These are phyloP conservation scores for Dendrobium nobile DNA, from an alignment of 106 monocot species.

Conservation along the genomic window DNA sequence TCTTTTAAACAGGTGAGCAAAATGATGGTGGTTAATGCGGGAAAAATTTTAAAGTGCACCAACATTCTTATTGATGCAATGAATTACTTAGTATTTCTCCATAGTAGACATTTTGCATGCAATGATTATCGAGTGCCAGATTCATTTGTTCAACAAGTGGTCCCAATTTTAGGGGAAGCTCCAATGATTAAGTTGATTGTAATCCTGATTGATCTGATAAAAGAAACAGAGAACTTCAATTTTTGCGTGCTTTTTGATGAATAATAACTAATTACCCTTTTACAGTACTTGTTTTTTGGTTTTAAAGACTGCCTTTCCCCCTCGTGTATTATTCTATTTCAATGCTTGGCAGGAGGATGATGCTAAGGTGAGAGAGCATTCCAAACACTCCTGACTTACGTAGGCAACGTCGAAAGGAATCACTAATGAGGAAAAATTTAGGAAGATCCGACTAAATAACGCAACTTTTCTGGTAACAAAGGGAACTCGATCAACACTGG, in stretches of 20 bases:
- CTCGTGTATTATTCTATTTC: not conserved
- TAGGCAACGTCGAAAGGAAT: slow-evolving; percentile 69
- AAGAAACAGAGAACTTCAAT: not conserved
- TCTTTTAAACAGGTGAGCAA: no score
- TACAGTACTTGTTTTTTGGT: not conserved
- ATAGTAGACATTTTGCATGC: no score
- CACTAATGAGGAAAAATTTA: slow-evolving; percentile 87
- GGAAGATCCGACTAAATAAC: slow-evolving; percentile 72
- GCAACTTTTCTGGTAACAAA: slow-evolving; percentile 60
- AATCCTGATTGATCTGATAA: not conserved
- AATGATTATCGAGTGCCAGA: no score
- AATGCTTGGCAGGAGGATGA: slow-evolving; percentile 64
- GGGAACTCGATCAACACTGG: not conserved
- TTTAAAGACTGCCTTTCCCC: not conserved
- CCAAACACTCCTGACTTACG: slow-evolving; percentile 82
- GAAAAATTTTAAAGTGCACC: no score
- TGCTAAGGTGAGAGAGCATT: slow-evolving; percentile 94
- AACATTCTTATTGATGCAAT: no score
- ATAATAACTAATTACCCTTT: not conserved
- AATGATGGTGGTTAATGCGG: no score
- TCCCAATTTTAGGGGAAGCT: not conserved
- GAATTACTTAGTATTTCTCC: no score
- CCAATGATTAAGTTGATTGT: not conserved
- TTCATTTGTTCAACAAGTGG: no score
- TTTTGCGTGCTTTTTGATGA: not conserved